Base-by-base conservation (phyloP, 2,329 filamentous ascomycete genomes). In the Pleomassaria siparia region DNA sequence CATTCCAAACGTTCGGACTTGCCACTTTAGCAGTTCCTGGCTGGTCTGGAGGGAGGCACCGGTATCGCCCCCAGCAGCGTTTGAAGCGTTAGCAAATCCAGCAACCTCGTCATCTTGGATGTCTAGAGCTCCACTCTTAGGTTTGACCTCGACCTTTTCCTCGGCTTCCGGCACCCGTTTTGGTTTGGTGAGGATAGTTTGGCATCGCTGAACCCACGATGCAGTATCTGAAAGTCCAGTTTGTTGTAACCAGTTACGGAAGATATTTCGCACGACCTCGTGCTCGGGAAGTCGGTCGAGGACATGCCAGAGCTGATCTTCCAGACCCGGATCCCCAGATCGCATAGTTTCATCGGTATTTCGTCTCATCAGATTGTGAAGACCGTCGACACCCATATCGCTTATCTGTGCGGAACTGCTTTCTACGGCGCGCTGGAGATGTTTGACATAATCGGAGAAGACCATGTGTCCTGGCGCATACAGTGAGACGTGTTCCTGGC, bases 21-120 rank as follows among this genome's bases (percentile, higher is more conserved):
- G 94, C 94, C 94, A 99, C 57, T 91, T 85, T 51, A 99, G 77
- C 12, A 94, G 83, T 67, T 99, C 94, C 60, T 95, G 91, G 16
- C 91, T 76, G 12, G 71, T 69, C 18, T 72, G 72, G 2, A 67
- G 59, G 5, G 66, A 63, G 29, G 70, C 63, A 15, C 69, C 60
- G 29, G 72, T 59, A 36, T 77, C 74, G 7, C 75, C 72, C 18
- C 72, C 74, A 7, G 68, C 76, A 3, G 76, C 80, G 21, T 84
- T 85, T 22, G 80, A 80, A 1, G 87, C 85, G n/a, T 86, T 83
- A 25, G 91, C 91, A 64, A 99, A 97, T 0, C 94, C 94, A 43
- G 94, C 94, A 28, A 96, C 92, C 69, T 99, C 95, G 67, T 99
- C 94, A 65, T 99, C 94, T 53, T 92, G 88, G 0, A 97, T 74